phyloP scores from a whole-genome alignment of 768 basidiomycete genomes.

The Favolaschia claudopus region DNA sequence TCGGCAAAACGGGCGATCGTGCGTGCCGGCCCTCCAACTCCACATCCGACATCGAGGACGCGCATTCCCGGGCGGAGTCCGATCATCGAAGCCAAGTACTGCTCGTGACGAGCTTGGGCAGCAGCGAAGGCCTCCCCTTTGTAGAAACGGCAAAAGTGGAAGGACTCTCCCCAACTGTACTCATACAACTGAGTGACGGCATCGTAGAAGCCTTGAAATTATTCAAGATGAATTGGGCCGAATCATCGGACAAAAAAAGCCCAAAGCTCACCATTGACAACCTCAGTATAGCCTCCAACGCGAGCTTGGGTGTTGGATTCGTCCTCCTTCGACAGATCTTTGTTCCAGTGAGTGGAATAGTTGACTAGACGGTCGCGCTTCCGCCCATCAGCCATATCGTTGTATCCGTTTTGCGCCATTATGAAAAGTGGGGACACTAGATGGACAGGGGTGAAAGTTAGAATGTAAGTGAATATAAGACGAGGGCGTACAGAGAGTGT shows the following conservation, averaged over 20 bases:
- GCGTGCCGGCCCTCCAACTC: conserved; percentile 96
- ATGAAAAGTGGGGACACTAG: not conserved
- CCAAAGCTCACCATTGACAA: conserved; percentile 78
- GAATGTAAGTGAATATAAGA: not conserved
- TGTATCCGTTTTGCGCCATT: conserved; percentile 14
- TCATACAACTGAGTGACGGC: conserved; percentile 96
- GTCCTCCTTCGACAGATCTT: conserved; percentile 75
- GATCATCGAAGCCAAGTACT: conserved; percentile 94
- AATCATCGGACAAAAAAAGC: not conserved
- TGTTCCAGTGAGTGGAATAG: conserved; percentile 88
- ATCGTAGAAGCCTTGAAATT: conserved; percentile 91
- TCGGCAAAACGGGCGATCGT: conserved; percentile 94
- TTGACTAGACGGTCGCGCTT: conserved; percentile 47
- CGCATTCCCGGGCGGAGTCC: conserved; percentile 87
- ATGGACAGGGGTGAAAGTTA: not conserved
- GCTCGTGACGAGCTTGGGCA: conserved; percentile 92
- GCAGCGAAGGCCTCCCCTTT: conserved; percentile 83
- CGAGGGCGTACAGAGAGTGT: too few relatives aligned
- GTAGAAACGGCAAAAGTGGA: conserved; percentile 98
- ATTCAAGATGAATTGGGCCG: too few relatives aligned
- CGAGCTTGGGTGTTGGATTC: conserved; percentile 73
- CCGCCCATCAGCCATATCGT: conserved; percentile 23
- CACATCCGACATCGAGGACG: conserved; percentile 98
- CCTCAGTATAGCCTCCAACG: conserved; percentile 85
- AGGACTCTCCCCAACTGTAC: conserved; percentile 89